These are phyloP conservation scores for Farysia itapuensis DNA, from an alignment of 1,284 basidiomycete species.

Conservation along the genomic window DNA sequence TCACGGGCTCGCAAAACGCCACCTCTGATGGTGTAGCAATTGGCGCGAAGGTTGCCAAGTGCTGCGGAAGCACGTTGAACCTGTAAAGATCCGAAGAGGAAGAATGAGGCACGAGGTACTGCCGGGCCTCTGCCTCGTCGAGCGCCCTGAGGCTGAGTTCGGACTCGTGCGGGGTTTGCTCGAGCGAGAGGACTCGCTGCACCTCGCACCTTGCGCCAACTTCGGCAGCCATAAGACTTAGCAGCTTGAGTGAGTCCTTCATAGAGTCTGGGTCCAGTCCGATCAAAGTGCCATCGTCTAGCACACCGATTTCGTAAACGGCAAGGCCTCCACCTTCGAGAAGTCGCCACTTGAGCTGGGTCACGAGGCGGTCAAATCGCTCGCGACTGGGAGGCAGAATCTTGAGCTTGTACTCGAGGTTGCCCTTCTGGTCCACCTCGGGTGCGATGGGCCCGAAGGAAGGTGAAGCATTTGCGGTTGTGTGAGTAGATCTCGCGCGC, in stretches of 20 bases:
- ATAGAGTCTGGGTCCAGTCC: slow-evolving; percentile 48
- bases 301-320: slow-evolving; percentile 57
- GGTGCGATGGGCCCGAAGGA: slow-evolving; percentile 42
- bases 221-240: slow-evolving; percentile 47
- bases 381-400: slow-evolving; percentile 50
- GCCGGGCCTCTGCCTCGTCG: slow-evolving; percentile 2
- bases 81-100: slow-evolving; percentile 12
- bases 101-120: slow-evolving; percentile 7
- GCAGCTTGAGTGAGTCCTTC: slow-evolving; percentile 46
- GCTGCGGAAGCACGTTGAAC: slow-evolving; percentile 4
- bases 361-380: slow-evolving; percentile 56
- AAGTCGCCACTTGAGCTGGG: slow-evolving; percentile 59
- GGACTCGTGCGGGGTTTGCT: slow-evolving; percentile 10
- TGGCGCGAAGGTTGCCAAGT: neutral
- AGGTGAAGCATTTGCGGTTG: slow-evolving; percentile 3
- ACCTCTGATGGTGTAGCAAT: neutral
- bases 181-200: slow-evolving; percentile 19
- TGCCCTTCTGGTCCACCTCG: slow-evolving; percentile 54
- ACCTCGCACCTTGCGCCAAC: slow-evolving; percentile 38
- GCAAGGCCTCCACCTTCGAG: slow-evolving; percentile 54
- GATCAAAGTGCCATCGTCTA: slow-evolving; percentile 56
- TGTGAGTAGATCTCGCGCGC: neutral
- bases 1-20: neutral
- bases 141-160: slow-evolving; percentile 20
- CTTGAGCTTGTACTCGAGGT: slow-evolving; percentile 59